These are phyloP conservation scores for Trametes meyenii DNA, from an alignment of 768 basidiomycete genomes.

Conservation along the genomic window DNA sequence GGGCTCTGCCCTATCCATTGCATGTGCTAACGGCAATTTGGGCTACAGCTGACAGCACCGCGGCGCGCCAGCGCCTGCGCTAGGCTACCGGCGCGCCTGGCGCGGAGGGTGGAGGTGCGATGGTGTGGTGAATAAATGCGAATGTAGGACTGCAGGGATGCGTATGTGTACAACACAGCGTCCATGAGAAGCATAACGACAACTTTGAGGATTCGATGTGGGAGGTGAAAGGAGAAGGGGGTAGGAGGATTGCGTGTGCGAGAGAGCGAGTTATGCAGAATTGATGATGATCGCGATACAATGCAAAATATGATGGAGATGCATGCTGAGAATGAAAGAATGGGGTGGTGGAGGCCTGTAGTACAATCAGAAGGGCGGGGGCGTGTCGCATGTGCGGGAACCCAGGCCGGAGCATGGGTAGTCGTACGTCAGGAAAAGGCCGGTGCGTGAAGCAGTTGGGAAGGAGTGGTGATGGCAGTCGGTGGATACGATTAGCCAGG, in stretches of 20 bases:
- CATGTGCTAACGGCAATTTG: background rate
- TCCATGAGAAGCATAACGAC: conserved; percentile 16
- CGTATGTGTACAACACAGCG: conserved; percentile 17
- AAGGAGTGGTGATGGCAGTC: conserved; percentile 1
- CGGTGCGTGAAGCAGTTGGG: background rate
- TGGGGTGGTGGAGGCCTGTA: background rate
- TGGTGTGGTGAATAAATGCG: background rate
- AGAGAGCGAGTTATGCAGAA: conserved; percentile 10
- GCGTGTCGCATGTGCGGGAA: conserved; percentile 14
- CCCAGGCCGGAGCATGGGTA: conserved; percentile 20
- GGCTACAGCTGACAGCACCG: background rate
- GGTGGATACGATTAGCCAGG: conserved; percentile 11
- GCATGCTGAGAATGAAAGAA: conserved; percentile 8
- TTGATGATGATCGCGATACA: conserved; percentile 6
- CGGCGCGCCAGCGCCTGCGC: conserved; percentile 1
- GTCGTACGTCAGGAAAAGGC: conserved; percentile 7
- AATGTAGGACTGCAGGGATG: background rate
- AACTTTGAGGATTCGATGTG: conserved; percentile 4
- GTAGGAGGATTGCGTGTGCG: background rate
- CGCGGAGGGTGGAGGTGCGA: background rate
- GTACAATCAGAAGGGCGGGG: background rate
- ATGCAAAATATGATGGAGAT: conserved; percentile 1
- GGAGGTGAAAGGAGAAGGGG: background rate
- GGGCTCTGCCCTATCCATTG: conserved; percentile 15
- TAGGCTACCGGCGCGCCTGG: conserved; percentile 1